Percentiles rank a stretch among this genome's conserved stretches.
Conservation (phyloP, 2,329 filamentous ascomycete species). For the Colletotrichum plurivorum region DNA sequence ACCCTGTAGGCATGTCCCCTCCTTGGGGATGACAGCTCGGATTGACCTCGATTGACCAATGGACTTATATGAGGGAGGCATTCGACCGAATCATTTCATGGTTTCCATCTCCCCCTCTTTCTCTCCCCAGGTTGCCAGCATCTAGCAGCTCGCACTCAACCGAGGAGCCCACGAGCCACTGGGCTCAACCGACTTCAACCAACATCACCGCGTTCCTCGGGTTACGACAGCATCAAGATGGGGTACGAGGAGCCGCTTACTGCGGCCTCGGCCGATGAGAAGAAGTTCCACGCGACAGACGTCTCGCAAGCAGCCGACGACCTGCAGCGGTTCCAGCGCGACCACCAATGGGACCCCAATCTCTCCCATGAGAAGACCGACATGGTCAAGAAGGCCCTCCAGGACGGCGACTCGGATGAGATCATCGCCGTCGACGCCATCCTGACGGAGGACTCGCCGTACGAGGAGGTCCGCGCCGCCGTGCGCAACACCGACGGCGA, state of each 20-base stretch:
- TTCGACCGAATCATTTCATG: not conserved
- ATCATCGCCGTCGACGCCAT: conserved; percentile 49
- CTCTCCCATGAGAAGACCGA: conserved; percentile 51
- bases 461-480: conserved; percentile 47
- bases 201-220: not conserved
- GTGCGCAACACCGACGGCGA: conserved; percentile 31
- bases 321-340: conserved; percentile 49
- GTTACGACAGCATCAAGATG: not conserved
- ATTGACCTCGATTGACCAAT: conserved; percentile 10
- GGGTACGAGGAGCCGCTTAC: not conserved
- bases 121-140: not conserved
- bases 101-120: not conserved
- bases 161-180: not conserved
- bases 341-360: conserved; percentile 53
- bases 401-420: conserved; percentile 49
- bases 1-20: conserved; percentile 5
- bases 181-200: not conserved
- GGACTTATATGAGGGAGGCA: not conserved
- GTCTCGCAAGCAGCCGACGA: conserved; percentile 34
- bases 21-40: not conserved
- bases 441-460: conserved; percentile 55
- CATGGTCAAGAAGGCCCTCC: conserved; percentile 48
- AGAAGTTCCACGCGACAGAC: not conserved
- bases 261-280: conserved; percentile 1
- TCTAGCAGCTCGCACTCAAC: not conserved